Base-by-base conservation (phyloP, 2,329 filamentous ascomycete species). In the Penicillium vulpinum region DNA sequence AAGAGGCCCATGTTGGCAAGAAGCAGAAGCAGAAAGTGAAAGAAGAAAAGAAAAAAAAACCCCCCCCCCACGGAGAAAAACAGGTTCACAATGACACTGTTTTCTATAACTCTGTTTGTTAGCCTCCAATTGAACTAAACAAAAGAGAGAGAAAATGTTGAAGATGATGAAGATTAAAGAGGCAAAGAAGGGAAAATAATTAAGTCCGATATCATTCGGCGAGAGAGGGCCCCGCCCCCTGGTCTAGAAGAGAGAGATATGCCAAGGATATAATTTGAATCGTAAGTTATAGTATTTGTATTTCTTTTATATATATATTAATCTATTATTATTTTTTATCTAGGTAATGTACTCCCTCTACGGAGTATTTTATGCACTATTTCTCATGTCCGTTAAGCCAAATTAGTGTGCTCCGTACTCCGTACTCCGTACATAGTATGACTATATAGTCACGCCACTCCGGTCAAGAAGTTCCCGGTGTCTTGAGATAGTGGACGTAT, bases 1-100 rank as follows among this genome's bases (percentile, higher is more conserved):
- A 84, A 76, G 56, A 84, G 67, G 62, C 82, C 82, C 82, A 85
- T 85, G 61, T 56, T 51, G 57, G 39, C 18, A 36, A 28, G 26
- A 43, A 44, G 33, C 7, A n/a, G 24, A 16, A 53, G n/a, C 29
- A 50, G 51, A 45, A 41, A 51, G 47, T 13, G 21, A 38, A 26
- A 50, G 29, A 28, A 36, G 26, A 40, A 24, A 36, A 52, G 45
- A 38, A 18, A 43, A 35, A 24, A 18, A 41, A 47, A 46, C 21
- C 28, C n/a, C n/a, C n/a, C n/a, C n/a, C n/a, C n/a, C 35, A 51
- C 15, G 46, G 5, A 31, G 15, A 15, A 29, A 35, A 33, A 35
- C 2, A 26, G 46, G 31, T 5, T 28, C 46, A 38, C n/a, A n/a
- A 51, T 36, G 22, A 43, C 22, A n/a, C n/a, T n/a, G n/a, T n/a